A percentile compares a stretch with the other conserved stretches of the same genome.
Conservation (phyloP, 768 basidiomycete species). For the Pleurotus citrinopileatus region DNA sequence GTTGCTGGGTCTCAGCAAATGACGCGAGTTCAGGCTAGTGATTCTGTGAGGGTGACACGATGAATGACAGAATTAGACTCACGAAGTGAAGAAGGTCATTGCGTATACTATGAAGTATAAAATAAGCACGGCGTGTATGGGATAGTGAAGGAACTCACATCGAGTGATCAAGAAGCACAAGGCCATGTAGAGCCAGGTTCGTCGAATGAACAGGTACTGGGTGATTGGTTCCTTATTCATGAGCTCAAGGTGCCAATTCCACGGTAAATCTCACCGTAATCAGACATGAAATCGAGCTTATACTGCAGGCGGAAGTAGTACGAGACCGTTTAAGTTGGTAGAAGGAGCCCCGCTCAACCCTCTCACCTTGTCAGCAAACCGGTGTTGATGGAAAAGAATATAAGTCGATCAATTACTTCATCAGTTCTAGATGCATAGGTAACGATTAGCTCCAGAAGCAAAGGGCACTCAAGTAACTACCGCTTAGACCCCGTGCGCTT, state of each 20-base stretch:
- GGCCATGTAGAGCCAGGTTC: slow-evolving; percentile 30
- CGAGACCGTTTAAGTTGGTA: neutral
- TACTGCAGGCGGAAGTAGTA: slow-evolving; percentile 11
- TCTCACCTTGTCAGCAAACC: slow-evolving; percentile 28
- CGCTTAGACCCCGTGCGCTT: slow-evolving; percentile 31
- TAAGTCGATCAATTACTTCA: slow-evolving; percentile 31
- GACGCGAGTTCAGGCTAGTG: slow-evolving; percentile 27
- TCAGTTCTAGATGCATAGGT: slow-evolving; percentile 27
- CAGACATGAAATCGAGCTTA: slow-evolving; percentile 27
- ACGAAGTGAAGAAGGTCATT: slow-evolving; percentile 32
- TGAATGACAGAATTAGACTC: slow-evolving; percentile 6
- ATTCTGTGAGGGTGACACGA: neutral
- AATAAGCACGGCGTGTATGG: neutral
- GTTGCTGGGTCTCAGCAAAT: slow-evolving; percentile 21
- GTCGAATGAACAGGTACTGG: slow-evolving; percentile 27
- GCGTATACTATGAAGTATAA: slow-evolving; percentile 23
- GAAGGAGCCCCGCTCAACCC: too few relatives aligned
- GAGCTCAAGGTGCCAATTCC: neutral
- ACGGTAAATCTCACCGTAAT: slow-evolving; percentile 20
- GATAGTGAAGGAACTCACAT: slow-evolving; percentile 17
- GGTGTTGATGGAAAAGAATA: slow-evolving; percentile 29
- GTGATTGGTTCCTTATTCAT: neutral
- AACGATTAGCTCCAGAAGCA: too few relatives aligned
- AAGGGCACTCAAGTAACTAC: too few relatives aligned
- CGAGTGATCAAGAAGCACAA: slow-evolving; percentile 31